These are phyloP conservation scores for Xylaria flabelliformis DNA, from an alignment of 495 filamentous ascomycete species.

Conservation along the genomic window DNA sequence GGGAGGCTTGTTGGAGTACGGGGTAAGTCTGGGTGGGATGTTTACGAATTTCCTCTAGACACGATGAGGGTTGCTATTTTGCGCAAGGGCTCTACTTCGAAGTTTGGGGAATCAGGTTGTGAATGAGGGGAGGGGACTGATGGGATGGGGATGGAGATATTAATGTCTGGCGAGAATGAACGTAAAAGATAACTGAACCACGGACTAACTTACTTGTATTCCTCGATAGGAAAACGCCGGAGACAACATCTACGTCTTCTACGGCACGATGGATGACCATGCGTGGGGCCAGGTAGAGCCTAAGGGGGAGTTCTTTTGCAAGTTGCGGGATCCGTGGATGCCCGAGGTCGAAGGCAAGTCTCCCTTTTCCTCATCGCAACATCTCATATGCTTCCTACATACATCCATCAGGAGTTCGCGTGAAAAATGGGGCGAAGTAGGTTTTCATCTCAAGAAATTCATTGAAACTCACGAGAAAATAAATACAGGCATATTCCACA, in stretches of 20 bases:
- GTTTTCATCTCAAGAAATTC: neutral
- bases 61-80: no score
- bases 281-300: slow-evolving; percentile 59
- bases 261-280: slow-evolving; percentile 67
- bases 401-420: no score
- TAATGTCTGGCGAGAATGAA: neutral
- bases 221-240: slow-evolving; percentile 57
- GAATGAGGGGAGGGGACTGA: no score
- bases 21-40: slow-evolving; percentile 45
- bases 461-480: neutral
- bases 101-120: neutral
- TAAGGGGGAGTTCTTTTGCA: slow-evolving; percentile 75
- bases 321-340: slow-evolving; percentile 65
- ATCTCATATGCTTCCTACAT: neutral
- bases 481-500: slow-evolving; percentile 62
- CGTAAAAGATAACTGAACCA: slow-evolving; percentile 17
- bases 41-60: no score
- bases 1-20: slow-evolving; percentile 68
- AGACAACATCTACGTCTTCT: slow-evolving; percentile 67
- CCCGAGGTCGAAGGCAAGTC: slow-evolving; percentile 63
- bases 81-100: neutral
- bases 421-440: no score
- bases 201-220: neutral
- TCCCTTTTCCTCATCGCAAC: neutral
- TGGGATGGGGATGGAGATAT: neutral